These are phyloP conservation scores for Trichomonas vaginalis DNA, from an alignment of 208 protist species.

Conservation along the genomic window DNA sequence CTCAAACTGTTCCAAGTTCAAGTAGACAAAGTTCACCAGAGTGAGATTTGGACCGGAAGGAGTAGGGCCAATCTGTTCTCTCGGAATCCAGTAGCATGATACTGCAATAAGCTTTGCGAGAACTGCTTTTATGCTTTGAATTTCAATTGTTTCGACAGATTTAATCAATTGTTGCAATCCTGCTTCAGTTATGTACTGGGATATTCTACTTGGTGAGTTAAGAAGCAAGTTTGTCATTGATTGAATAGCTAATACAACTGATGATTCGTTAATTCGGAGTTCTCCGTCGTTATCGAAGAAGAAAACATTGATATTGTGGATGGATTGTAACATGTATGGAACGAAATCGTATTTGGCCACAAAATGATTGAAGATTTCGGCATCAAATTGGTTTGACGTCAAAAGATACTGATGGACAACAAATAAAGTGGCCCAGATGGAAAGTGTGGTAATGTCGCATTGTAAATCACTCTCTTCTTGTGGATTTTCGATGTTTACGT, in stretches of 20 bases:
- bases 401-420: neutral
- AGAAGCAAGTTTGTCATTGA: neutral
- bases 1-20: neutral
- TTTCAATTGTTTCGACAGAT: neutral
- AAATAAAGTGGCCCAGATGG: neutral
- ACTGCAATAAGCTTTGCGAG: neutral
- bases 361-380: neutral
- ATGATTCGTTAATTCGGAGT: neutral
- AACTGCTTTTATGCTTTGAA: neutral
- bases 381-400: neutral
- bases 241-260: neutral
- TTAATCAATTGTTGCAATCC: neutral
- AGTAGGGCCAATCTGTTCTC: neutral
- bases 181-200: neutral
- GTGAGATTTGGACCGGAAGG: neutral
- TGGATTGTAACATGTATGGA: neutral
- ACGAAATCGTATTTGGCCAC: neutral
- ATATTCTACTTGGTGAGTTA: neutral
- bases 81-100: neutral
- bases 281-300: neutral
- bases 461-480: no score
- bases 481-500: neutral
- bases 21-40: neutral
- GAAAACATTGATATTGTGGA: neutral
- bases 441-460: neutral